Conservation (phyloP, 2,329 filamentous ascomycete species). For the Aspergillus sp. region DNA sequence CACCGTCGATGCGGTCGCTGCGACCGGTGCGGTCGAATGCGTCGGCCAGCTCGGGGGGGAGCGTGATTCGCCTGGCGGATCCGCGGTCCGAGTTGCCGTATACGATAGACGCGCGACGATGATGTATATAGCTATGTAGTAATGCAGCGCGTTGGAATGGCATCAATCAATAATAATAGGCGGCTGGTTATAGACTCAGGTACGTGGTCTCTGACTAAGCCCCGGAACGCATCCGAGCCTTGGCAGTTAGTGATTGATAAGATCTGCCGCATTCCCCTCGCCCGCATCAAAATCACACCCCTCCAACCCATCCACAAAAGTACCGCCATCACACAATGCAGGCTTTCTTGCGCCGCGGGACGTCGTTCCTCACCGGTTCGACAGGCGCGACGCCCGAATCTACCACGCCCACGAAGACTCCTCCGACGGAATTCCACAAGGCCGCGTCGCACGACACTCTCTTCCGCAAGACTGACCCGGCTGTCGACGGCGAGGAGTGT, state of each 20-base stretch:
- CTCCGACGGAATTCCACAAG: constrained; percentile 43
- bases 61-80: constrained; percentile 39
- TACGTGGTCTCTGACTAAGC: not conserved
- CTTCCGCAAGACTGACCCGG: constrained; percentile 72
- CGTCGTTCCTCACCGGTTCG: constrained; percentile 27
- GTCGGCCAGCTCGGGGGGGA: constrained; percentile 34
- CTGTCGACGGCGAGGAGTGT: constrained; percentile 83
- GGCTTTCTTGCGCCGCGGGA: constrained; percentile 31
- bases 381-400: constrained; percentile 23
- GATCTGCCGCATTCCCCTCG: constrained; percentile 16
- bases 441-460: constrained; percentile 52
- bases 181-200: not conserved
- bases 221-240: constrained; percentile 17
- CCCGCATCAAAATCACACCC: not conserved
- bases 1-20: constrained; percentile 36
- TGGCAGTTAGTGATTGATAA: constrained; percentile 34
- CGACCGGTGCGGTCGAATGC: constrained; percentile 29
- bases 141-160: not conserved
- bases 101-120: constrained; percentile 19
- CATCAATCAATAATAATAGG: not conserved
- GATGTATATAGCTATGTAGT: not conserved
- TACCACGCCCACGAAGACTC: constrained; percentile 9
- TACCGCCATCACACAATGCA: constrained; percentile 31
- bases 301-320: not conserved
- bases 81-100: constrained; percentile 33